Evolutionary conservation across 345 rosid genomes (phyloP).

Genomic region (Clarkia xantiana): DNA sequence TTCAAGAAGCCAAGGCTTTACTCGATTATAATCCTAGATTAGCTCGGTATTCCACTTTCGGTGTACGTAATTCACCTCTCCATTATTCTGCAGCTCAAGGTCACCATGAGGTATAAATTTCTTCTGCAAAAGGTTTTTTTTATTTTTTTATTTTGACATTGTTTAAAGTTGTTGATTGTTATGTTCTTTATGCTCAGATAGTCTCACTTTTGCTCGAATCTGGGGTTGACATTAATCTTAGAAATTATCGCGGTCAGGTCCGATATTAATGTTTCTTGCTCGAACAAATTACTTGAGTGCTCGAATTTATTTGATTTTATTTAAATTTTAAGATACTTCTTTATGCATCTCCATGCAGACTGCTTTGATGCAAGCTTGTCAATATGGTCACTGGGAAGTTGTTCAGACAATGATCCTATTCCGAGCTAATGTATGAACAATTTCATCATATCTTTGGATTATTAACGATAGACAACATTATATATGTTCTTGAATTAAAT

Average conservation of each 20-base stretch:
- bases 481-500: no score
- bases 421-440: conserved; percentile 62
- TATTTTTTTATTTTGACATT: not conserved
- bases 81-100: conserved; percentile 99
- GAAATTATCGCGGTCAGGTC: conserved; percentile 99
- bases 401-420: conserved; percentile 76
- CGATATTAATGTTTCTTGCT: no score
- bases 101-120: conserved; percentile 65
- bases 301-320: no score
- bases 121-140: not conserved
- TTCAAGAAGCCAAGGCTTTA: conserved; percentile 89
- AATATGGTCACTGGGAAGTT: conserved; percentile 98
- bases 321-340: no score
- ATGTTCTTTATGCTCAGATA: conserved; percentile 33
- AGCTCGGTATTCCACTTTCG: conserved; percentile 81
- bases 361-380: conserved; percentile 99
- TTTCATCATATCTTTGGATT: not conserved
- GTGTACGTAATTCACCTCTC: conserved; percentile 88
- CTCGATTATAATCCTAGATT: conserved; percentile 89
- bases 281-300: no score
- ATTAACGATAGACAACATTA: no score
- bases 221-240: conserved; percentile 91
- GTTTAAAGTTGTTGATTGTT: conserved; percentile 8
- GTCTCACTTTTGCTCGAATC: conserved; percentile 89
- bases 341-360: conserved; percentile 30